Conservation (phyloP, 2,329 filamentous ascomycete species). For the Diaporthe longicolla region DNA sequence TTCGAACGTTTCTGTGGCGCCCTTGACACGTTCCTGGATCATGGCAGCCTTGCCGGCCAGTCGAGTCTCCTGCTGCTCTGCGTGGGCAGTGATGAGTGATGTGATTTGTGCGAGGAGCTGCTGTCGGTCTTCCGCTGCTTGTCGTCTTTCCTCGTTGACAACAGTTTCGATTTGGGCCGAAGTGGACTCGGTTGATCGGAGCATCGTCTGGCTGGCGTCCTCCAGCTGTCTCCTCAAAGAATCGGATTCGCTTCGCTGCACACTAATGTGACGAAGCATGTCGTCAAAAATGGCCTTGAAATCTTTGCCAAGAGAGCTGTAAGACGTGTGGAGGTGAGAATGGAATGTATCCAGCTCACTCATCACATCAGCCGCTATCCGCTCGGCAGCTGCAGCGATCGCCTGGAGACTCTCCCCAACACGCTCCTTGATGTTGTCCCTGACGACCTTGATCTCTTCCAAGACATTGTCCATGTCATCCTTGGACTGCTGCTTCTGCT, state of each 20-base stretch:
- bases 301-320: slow-evolving; percentile 85
- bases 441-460: slow-evolving; percentile 90
- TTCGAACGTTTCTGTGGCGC: slow-evolving; percentile 76
- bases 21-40: slow-evolving; percentile 75
- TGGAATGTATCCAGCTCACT: slow-evolving; percentile 90
- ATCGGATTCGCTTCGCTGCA: slow-evolving; percentile 84
- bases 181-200: slow-evolving; percentile 77
- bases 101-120: slow-evolving; percentile 83
- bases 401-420: slow-evolving; percentile 88
- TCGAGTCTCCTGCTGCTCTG: slow-evolving; percentile 79
- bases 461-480: slow-evolving; percentile 92
- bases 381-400: slow-evolving; percentile 86
- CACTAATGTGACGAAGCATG: slow-evolving; percentile 79
- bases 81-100: slow-evolving; percentile 80
- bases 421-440: slow-evolving; percentile 88
- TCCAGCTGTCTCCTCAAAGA: slow-evolving; percentile 80
- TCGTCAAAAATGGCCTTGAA: slow-evolving; percentile 90
- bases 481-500: slow-evolving; percentile 78
- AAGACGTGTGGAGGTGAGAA: slow-evolving; percentile 84
- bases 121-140: slow-evolving; percentile 80
- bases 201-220: slow-evolving; percentile 75
- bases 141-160: slow-evolving; percentile 81
- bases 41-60: slow-evolving; percentile 73
- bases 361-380: slow-evolving; percentile 90
- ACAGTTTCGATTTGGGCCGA: slow-evolving; percentile 77